Evolutionary conservation across 1,284 basidiomycete species (phyloP).

Genomic region (Cryptococcus sp.): DNA sequence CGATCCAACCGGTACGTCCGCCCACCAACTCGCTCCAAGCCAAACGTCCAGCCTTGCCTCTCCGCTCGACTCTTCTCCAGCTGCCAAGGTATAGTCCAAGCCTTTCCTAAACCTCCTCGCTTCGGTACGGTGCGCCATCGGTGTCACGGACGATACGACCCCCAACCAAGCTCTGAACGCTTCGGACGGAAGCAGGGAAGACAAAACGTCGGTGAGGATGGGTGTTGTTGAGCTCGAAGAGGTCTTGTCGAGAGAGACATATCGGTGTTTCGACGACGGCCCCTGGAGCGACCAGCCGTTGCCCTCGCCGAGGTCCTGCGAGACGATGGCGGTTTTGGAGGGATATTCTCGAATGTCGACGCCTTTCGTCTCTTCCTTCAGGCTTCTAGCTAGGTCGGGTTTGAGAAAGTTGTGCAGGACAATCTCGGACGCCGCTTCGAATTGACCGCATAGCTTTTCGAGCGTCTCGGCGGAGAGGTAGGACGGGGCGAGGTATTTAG

Average conservation of each 20-base stretch:
- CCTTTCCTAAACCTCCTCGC: constrained; percentile 87
- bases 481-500: constrained; percentile 79
- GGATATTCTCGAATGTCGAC: constrained; percentile 40
- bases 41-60: constrained; percentile 81
- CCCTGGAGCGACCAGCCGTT: constrained; percentile 70
- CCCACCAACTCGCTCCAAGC: constrained; percentile 80
- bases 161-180: constrained; percentile 87
- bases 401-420: constrained; percentile 82
- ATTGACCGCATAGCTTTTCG: constrained; percentile 70
- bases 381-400: constrained; percentile 59
- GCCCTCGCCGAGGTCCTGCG: constrained; percentile 54
- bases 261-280: constrained; percentile 92
- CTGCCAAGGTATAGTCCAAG: constrained; percentile 91
- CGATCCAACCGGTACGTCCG: constrained; percentile 44
- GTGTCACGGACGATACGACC: constrained; percentile 71
- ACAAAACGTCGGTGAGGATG: constrained; percentile 58
- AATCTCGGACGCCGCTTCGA: constrained; percentile 81
- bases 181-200: constrained; percentile 67
- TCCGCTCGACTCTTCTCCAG: constrained; percentile 64
- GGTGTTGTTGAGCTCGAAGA: constrained; percentile 22
- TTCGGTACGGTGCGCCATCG: constrained; percentile 65
- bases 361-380: constrained; percentile 64
- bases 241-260: constrained; percentile 57
- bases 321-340: constrained; percentile 50
- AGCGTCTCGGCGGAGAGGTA: constrained; percentile 82